These are phyloP conservation scores for Scedosporium boydii DNA, from an alignment of 2,329 filamentous ascomycete species.

Conservation along the genomic window DNA sequence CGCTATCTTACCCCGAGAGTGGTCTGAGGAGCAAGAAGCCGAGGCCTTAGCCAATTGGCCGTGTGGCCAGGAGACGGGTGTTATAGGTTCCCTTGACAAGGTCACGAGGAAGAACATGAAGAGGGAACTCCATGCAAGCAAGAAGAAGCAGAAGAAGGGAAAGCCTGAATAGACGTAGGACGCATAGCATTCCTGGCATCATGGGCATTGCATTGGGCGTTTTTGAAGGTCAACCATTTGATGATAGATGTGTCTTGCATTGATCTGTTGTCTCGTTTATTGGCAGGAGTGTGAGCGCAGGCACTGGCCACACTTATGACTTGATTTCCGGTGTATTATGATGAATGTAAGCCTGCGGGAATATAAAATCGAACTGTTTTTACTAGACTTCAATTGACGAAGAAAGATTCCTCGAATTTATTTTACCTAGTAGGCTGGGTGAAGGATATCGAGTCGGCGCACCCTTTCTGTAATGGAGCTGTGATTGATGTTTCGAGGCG, in stretches of 20 bases:
- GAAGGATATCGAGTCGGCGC: too few relatives aligned
- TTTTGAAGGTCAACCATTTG: not conserved
- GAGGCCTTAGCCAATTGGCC: slow-evolving; percentile 56
- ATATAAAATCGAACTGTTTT: too few relatives aligned
- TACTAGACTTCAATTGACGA: too few relatives aligned
- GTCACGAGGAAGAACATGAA: slow-evolving; percentile 47
- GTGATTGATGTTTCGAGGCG: not conserved
- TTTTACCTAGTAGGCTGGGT: too few relatives aligned
- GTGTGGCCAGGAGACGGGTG: slow-evolving; percentile 40
- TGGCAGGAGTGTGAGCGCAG: too few relatives aligned
- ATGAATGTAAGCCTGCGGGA: not conserved
- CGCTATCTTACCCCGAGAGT: slow-evolving; percentile 76
- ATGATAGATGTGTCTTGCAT: not conserved
- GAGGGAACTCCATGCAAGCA: slow-evolving; percentile 37
- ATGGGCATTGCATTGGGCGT: not conserved
- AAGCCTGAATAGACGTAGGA: not conserved
- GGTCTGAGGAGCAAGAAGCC: slow-evolving; percentile 74
- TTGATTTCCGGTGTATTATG: not conserved
- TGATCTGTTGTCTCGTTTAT: not conserved
- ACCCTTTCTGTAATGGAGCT: not conserved
- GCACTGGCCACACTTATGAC: not conserved
- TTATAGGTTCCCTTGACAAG: slow-evolving; percentile 45
- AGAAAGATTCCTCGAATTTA: too few relatives aligned
- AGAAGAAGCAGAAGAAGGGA: slow-evolving; percentile 30
- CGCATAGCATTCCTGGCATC: not conserved